Evolutionary conservation across 768 basidiomycete species (phyloP), one percentile per base, ranked within the genome.

Genomic region (Leucosporidium creatinivorum): DNA sequence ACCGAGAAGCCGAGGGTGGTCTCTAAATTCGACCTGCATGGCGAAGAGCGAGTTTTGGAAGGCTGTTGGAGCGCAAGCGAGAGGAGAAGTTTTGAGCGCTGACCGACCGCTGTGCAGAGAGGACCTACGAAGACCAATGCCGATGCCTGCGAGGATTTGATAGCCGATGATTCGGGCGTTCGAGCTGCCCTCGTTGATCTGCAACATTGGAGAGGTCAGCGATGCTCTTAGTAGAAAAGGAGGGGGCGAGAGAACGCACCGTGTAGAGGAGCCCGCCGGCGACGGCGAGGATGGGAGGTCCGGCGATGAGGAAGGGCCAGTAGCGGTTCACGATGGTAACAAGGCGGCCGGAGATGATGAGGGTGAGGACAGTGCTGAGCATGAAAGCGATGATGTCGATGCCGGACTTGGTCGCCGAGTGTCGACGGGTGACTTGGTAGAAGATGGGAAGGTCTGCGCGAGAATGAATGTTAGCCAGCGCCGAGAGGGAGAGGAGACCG

Each of bases 121-220:
- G 39, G 15, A 44, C 39, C 15, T 13, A 44, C 39, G 39, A 17
- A 44, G 66, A 12, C 81, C 80, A 57, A 80, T 73, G 25, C 79
- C 77, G 48, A 78, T 69, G 23, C 80, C 80, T 33, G 75, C 69
- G 21, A 81, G 73, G 68, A 80, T 79, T 67, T 82, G 81, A 72
- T 67, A 75, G 1, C 75, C 75, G 33, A 76, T 75, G 51, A 76
- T 60, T 9, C 69, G 65, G 60, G 66, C 65, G n/a, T 54, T 57
- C 18, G 13, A 30, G 28, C 70, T 75, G 58, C 30, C n/a, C 18
- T 59, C 31, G 50, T 56, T 17, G 54, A 69, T 57, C 31, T 59
- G n/a, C n/a, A n/a, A n/a, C n/a, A n/a, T n/a, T n/a, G n/a, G n/a
- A n/a, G n/a, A n/a, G n/a, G n/a, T n/a, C n/a, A n/a, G n/a, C n/a